Conservation (phyloP, 2,329 filamentous ascomycete species). For the Pestalotiopsis sp. region DNA sequence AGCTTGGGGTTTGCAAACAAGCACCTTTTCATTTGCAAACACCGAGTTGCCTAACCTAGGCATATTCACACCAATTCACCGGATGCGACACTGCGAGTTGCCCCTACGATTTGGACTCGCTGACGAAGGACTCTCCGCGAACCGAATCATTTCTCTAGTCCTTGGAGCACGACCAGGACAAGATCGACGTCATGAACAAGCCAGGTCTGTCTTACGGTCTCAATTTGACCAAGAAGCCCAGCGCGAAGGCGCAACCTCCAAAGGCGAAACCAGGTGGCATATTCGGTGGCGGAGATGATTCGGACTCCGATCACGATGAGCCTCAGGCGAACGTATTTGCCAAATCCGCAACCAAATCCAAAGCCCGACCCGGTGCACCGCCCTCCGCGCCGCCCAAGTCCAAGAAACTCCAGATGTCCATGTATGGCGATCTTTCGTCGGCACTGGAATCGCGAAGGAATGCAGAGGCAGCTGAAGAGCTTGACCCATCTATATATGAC, state of each 20-base stretch:
- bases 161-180: not conserved
- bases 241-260: slow-evolving; percentile 45
- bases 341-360: slow-evolving; percentile 20
- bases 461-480: slow-evolving; percentile 61
- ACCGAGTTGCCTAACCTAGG: no score
- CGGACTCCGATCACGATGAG: slow-evolving; percentile 6
- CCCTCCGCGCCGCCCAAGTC: slow-evolving; percentile 43
- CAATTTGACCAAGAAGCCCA: slow-evolving; percentile 59
- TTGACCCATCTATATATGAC: slow-evolving; percentile 79
- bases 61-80: no score
- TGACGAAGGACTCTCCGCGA: not conserved
- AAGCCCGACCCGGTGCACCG: slow-evolving; percentile 51
- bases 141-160: not conserved
- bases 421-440: slow-evolving; percentile 68
- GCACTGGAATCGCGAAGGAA: slow-evolving; percentile 63
- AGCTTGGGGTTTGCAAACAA: not conserved
- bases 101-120: no score
- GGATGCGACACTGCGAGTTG: no score
- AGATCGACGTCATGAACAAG: slow-evolving; percentile 26
- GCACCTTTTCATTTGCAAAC: no score
- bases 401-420: slow-evolving; percentile 41
- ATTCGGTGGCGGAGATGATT: slow-evolving; percentile 54
- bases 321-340: not conserved
- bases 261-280: slow-evolving; percentile 47
- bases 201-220: slow-evolving; percentile 52